phyloP scores from a whole-genome alignment of 73 alveolate species.

The Uronychia setigera region DNA sequence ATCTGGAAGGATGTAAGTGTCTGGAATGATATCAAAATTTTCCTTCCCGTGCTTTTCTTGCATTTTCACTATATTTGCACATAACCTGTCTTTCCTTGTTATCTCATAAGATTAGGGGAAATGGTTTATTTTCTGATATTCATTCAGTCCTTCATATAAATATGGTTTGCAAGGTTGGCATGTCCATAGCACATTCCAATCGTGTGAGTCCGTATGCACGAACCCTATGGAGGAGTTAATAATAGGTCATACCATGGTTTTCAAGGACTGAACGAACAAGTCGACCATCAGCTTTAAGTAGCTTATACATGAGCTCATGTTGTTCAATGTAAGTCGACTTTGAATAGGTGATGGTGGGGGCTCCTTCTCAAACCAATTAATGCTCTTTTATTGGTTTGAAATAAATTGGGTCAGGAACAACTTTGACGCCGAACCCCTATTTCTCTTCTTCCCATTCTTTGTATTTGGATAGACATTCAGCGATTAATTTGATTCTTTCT shows the following conservation, averaged over 20 bases:
- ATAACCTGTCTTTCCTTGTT: constrained; percentile 82
- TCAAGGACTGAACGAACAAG: constrained; percentile 63
- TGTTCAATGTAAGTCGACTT: constrained; percentile 22
- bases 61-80: constrained; percentile 66
- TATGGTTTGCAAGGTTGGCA: constrained; percentile 65
- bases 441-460: constrained; percentile 39
- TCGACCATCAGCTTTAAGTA: constrained; percentile 66
- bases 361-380: constrained; percentile 22
- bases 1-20: constrained; percentile 86
- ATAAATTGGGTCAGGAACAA: neutral
- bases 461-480: neutral
- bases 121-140: constrained; percentile 81
- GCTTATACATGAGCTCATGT: constrained; percentile 49
- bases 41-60: constrained; percentile 61
- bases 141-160: constrained; percentile 74
- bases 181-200: constrained; percentile 79
- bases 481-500: constrained; percentile 11
- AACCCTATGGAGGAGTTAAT: constrained; percentile 30
- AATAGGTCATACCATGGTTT: constrained; percentile 15
- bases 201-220: constrained; percentile 62
- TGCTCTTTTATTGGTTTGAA: constrained; percentile 24
- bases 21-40: constrained; percentile 78
- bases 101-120: constrained; percentile 84
- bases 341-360: constrained; percentile 25
- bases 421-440: neutral